Evolutionary conservation across 176 grass and related monocot species (phyloP), one percentile per base, ranked within the genome.

Genomic region (Zoysia pacifica): DNA sequence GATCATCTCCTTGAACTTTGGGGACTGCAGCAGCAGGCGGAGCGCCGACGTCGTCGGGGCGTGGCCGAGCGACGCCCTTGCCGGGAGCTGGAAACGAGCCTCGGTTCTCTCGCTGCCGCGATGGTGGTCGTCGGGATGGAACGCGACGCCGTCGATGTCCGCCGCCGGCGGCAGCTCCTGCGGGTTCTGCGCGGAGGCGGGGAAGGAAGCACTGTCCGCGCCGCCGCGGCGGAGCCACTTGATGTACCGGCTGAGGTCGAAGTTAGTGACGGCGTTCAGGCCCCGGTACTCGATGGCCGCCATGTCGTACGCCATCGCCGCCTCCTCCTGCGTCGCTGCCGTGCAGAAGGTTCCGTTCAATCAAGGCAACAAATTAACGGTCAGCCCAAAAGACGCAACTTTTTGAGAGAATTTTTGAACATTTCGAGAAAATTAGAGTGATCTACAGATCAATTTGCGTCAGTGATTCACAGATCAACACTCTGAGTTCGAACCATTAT

Each of bases 281-380:
- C 94, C 94, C 4, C 94, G 85, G 65, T 94, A 89, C 79, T 97
- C 91, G 73, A 97, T 97, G 13, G 91, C 94, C 35, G 94, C 94
- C 82, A 89, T 92, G 85, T 97, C 94, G 73, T 97, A 97, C 5
- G 94, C 94, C 76, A 85, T 94, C 11, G 94, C 94, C 0, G 94
- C 94, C 61, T 97, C 94, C 76, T 97, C 94, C 70, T 97, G 91
- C 35, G 94, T 97, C 4, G 91, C 94, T 97, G 87, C 53, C 6
- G 72, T 1, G 28, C 13, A 59, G 15, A 8, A 58, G 44, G 28
- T 12, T 19, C 9, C 28, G 28, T 28, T 28, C 28, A 28, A 28
- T 28, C 28, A 28, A 81, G 39, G 28, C 19, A 62, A 59, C 7
- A 67, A 56, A 28, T 28, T 28, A 28, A 42, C 46, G 9, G 55